Conservation (phyloP, 164 flowering plant genomes). For the Brasenia schreberi region DNA sequence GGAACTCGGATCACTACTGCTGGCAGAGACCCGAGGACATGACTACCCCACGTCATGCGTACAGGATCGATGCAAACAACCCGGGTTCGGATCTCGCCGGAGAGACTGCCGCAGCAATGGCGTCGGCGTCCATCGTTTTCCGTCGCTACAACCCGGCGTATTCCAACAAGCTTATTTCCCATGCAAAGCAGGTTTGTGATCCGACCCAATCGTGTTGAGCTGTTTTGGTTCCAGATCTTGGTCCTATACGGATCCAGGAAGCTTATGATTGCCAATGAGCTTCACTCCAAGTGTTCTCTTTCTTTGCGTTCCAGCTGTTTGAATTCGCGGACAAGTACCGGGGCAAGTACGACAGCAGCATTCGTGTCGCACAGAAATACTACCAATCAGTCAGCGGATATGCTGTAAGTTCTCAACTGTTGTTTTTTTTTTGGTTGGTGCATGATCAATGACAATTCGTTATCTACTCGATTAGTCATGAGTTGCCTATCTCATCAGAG, state of each 20-base stretch:
- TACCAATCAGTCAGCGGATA: conserved; percentile 89
- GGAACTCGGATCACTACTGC: conserved; percentile 77
- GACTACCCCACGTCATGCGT: conserved; percentile 73
- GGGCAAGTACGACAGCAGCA: conserved; percentile 91
- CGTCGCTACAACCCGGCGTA: conserved; percentile 55
- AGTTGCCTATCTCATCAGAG: no score
- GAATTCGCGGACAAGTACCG: conserved; percentile 76
- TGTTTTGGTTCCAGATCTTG: background rate
- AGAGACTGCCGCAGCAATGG: conserved; percentile 94
- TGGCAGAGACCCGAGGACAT: conserved; percentile 98
- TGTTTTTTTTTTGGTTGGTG: background rate
- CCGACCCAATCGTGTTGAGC: background rate
- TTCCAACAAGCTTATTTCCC: conserved; percentile 43
- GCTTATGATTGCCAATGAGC: background rate
- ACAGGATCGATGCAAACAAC: conserved; percentile 46
- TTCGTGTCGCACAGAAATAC: conserved; percentile 73
- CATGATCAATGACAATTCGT: background rate
- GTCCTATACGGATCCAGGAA: background rate
- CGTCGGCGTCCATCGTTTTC: conserved; percentile 81
- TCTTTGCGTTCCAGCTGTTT: conserved; percentile 43
- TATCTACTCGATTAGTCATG: no score
- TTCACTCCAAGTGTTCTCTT: background rate
- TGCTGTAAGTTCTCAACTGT: conserved; percentile 29
- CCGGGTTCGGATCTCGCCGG: conserved; percentile 97
- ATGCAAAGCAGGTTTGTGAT: conserved; percentile 58